Evolutionary conservation across 2,329 filamentous ascomycete species (phyloP).

Genomic region (Diplodia corticola): DNA sequence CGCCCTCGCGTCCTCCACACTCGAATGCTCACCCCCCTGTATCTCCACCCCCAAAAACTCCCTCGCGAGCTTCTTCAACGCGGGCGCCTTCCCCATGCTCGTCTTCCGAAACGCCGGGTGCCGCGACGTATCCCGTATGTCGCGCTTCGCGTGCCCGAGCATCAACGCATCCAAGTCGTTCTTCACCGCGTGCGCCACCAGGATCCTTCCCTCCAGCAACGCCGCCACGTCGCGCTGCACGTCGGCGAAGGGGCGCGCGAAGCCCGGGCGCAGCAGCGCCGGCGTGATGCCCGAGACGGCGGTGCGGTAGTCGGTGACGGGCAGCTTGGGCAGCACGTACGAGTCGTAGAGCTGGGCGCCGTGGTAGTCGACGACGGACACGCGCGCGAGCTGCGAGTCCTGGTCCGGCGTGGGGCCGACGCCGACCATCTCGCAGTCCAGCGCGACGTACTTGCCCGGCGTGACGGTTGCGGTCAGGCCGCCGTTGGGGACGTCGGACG

Average conservation of each 20-base stretch:
- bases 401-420: slow-evolving; percentile 65
- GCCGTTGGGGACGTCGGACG: slow-evolving; percentile 44
- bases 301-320: slow-evolving; percentile 88
- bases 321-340: slow-evolving; percentile 75
- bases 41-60: slow-evolving; percentile 61
- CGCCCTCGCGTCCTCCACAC: slow-evolving; percentile 76
- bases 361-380: slow-evolving; percentile 91
- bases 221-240: slow-evolving; percentile 72
- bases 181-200: slow-evolving; percentile 81
- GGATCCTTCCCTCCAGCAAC: slow-evolving; percentile 68
- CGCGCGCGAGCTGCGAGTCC: slow-evolving; percentile 77
- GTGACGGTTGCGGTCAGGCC: slow-evolving; percentile 57
- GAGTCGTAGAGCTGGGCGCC: slow-evolving; percentile 92
- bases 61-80: slow-evolving; percentile 60
- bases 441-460: slow-evolving; percentile 84
- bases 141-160: slow-evolving; percentile 73
- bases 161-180: slow-evolving; percentile 75
- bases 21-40: slow-evolving; percentile 61
- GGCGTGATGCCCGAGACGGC: slow-evolving; percentile 78
- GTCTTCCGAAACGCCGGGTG: slow-evolving; percentile 71
- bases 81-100: slow-evolving; percentile 68
- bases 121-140: slow-evolving; percentile 82
- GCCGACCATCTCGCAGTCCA: slow-evolving; percentile 99
- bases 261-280: slow-evolving; percentile 64
- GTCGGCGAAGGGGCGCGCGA: slow-evolving; percentile 62